Evolutionary conservation across 805 yeast species (phyloP), one percentile per base, ranked within the genome.

Genomic region (Kuraishia ogatae): DNA sequence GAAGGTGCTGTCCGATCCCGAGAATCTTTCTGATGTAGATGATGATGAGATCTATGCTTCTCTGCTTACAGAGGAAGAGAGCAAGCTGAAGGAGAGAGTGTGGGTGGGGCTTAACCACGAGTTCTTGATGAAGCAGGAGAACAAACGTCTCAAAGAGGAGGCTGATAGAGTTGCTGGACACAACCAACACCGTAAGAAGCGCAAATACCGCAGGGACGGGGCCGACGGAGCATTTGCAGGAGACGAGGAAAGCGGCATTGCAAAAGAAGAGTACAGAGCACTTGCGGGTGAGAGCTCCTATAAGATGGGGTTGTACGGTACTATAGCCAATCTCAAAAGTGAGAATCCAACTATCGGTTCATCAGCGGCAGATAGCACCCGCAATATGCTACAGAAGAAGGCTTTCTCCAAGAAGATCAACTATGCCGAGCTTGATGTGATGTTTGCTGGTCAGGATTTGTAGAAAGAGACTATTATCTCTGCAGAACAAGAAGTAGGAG

Each of bases 21-120:
- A 79, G 1, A 74, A 82, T 52, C 74, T 86, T 50, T 83, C 84
- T 8, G 96, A 90, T 62, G 86, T 86, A 4, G 96, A 89, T 60
- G 97, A 91, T 64, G 93, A 84, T 15, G 97, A 90, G 60, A 74
- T 89, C 13, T 82, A 81, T 3, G 71, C 73, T 0, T 76, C 84
- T 39, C 64, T 89, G 49, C 73, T 94, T 51, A 77, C 80, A 1
- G 83, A 79, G 54, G 90, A 85, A 53, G 97, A 92, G 58, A 77
- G 84, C 11, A 77, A 72, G 55, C 66, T 85, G 59, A 94, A 93
- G 67, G 92, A 90, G 61, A 77, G 87, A 57, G 81, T 92, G 2
- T 94, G 99, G 98, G 83, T 87, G 54, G 92, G 94, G 1, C 76
- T 89, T 47, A 92, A 96, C 68, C 88, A 87, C 57, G 98, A 92